Percentiles rank a stretch among this genome's conserved stretches.
These are phyloP conservation scores for Clavariopsis aquatica DNA, from an alignment of 495 filamentous ascomycete species.

Conservation along the genomic window DNA sequence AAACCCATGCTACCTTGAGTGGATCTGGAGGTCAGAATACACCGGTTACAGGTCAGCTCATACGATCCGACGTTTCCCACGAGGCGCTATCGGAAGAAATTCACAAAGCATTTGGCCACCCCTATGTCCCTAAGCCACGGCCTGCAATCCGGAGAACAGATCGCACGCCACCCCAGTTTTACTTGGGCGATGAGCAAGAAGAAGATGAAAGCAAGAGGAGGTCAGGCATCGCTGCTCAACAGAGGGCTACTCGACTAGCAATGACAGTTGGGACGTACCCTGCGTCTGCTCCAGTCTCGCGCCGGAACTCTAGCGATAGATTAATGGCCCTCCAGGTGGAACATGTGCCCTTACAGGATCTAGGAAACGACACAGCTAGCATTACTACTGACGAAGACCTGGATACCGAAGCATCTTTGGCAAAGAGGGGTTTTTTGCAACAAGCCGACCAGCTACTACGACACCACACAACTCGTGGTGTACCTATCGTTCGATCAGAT, in stretches of 20 bases:
- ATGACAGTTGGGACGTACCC: constrained; percentile 30
- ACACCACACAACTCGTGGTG: constrained; percentile 20
- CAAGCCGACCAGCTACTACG: constrained; percentile 28
- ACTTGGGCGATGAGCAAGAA: constrained; percentile 17
- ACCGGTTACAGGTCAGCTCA: not conserved
- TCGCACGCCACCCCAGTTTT: constrained; percentile 32
- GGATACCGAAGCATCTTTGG: not conserved
- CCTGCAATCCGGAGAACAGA: constrained; percentile 30
- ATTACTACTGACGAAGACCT: constrained; percentile 31
- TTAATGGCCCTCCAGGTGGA: constrained; percentile 6
- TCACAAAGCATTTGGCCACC: constrained; percentile 26
- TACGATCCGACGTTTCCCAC: constrained; percentile 27
- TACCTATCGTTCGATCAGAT: constrained; percentile 15
- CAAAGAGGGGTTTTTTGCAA: constrained; percentile 15
- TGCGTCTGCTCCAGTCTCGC: constrained; percentile 29
- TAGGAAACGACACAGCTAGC: not conserved
- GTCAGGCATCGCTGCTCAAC: constrained; percentile 31
- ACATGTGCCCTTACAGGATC: constrained; percentile 5
- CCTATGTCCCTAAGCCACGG: constrained; percentile 32
- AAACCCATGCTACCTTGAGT: not conserved
- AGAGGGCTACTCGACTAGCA: constrained; percentile 31
- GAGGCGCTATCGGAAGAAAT: constrained; percentile 30
- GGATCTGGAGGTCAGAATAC: constrained; percentile 12
- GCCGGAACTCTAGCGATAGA: constrained; percentile 29
- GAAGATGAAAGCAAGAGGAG: constrained; percentile 26